phyloP scores from a whole-genome alignment of 2,329 filamentous ascomycete species.

The Aspergillus neotritici region DNA sequence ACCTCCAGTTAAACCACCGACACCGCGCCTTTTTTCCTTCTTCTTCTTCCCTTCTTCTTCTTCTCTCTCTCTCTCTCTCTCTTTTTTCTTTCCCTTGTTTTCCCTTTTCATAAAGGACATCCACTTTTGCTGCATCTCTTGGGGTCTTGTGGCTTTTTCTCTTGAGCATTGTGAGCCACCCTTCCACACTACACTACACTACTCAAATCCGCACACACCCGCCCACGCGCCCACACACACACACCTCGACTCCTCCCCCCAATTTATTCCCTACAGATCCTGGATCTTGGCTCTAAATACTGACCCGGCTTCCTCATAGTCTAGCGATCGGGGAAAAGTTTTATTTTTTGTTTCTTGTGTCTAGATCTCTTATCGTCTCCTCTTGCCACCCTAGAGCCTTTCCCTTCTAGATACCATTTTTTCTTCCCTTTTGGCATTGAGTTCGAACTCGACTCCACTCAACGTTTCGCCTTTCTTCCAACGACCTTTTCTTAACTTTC shows the following conservation, averaged over 20 bases:
- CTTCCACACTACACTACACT: not conserved
- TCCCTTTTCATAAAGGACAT: constrained; percentile 9
- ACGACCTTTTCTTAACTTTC: too few species aligned
- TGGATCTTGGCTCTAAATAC: constrained; percentile 3
- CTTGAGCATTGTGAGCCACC: constrained; percentile 24
- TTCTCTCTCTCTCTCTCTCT: constrained; percentile 6
- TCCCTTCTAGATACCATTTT: not conserved
- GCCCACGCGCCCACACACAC: not conserved
- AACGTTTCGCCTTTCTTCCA: too few species aligned
- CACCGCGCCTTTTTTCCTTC: not conserved
- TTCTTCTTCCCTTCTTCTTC: constrained; percentile 6
- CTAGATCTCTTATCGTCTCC: constrained; percentile 15
- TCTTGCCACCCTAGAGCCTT: constrained; percentile 15
- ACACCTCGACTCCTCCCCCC: not conserved
- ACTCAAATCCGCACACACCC: too few species aligned
- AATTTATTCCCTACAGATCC: constrained; percentile 1
- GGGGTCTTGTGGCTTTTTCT: constrained; percentile 16
- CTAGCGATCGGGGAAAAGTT: constrained; percentile 19
- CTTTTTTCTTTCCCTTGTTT: constrained; percentile 13
- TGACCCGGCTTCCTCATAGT: constrained; percentile 17
- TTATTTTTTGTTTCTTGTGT: not conserved
- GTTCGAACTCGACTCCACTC: too few species aligned
- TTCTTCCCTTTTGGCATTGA: too few species aligned
- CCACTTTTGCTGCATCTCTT: constrained; percentile 11
- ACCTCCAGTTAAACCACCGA: not conserved